Conservation (phyloP, 108 stramenopile genomes). For the Stephanodiscus minutulus region DNA sequence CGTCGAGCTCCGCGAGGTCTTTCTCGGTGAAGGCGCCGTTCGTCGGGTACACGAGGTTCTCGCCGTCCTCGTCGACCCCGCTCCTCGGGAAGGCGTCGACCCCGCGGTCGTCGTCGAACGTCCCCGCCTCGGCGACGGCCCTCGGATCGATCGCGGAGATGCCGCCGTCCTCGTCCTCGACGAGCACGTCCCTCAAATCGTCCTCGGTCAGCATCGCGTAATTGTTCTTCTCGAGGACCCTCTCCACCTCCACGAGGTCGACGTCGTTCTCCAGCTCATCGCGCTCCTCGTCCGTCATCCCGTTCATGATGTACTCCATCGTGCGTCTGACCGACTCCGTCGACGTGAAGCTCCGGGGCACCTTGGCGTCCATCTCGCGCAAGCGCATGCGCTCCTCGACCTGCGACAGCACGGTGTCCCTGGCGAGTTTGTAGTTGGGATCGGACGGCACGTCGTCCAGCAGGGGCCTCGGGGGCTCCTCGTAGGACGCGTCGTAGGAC, state of each 20-base stretch:
- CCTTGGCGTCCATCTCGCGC: constrained; percentile 17
- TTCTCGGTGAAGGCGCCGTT: constrained; percentile 56
- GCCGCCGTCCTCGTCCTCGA: constrained; percentile 48
- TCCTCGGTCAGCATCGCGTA: constrained; percentile 41
- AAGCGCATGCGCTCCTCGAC: constrained; percentile 30
- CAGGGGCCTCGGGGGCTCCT: constrained; percentile 35
- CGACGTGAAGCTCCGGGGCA: constrained; percentile 27
- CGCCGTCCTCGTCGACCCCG: constrained; percentile 31
- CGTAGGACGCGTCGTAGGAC: constrained; percentile 36
- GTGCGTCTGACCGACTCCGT: constrained; percentile 13
- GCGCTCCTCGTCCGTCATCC: constrained; percentile 42
- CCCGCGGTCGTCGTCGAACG: constrained; percentile 46
- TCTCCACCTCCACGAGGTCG: constrained; percentile 32
- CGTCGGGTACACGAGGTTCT: constrained; percentile 44
- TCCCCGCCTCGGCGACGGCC: constrained; percentile 23
- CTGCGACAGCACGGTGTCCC: constrained; percentile 31
- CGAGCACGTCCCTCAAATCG: constrained; percentile 56
- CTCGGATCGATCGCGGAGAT: constrained; percentile 20
- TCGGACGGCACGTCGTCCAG: constrained; percentile 37
- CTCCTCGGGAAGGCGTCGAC: constrained; percentile 67
- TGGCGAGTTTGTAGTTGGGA: constrained; percentile 31
- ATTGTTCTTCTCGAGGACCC: constrained; percentile 16
- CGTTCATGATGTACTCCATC: constrained; percentile 31
- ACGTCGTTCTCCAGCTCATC: constrained; percentile 26
- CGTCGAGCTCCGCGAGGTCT: constrained; percentile 63